Evolutionary conservation across 495 filamentous ascomycete species (phyloP), one percentile per base, ranked within the genome.

Genomic region (Xylaria grammica): DNA sequence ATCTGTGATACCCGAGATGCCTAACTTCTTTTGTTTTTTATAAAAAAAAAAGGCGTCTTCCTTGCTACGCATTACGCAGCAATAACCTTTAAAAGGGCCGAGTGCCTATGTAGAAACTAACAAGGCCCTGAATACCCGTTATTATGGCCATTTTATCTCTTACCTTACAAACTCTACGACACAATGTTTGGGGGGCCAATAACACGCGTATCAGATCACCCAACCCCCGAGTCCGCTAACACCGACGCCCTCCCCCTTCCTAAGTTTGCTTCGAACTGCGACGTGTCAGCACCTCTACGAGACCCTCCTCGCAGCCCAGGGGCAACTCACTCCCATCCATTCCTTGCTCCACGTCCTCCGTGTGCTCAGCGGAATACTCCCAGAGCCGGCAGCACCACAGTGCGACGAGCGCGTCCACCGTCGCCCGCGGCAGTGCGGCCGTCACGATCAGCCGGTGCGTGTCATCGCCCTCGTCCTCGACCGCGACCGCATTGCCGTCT

Each of bases 371-470:
- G 4, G 60, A 63, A 27, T 63, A 55, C 49, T 54, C 26, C 60
- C 60, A 63, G 3, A 63, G 19, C 48, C 60, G 60, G 32, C 60
- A 63, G 48, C 30, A 53, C 60, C 49, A 63, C 34, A 63, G n/a
- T 24, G 60, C 60, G n/a, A 54, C 60, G 4, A 63, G 60, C 9
- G 60, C 60, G 32, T 63, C 60, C 40, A 63, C 15, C 3, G 45
- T 42, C 36, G 24, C 32, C 27, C 60, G 46, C 26, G 34, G 49
- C 34, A 63, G 19, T 7, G 49, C 38, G 22, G 59, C 46, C 24
- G 59, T 62, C 42, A 62, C 46, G 7, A 62, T 36, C 2, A 62
- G 59, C 27, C 59, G 59, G 30, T 62, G 59, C 30, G 46, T 45
- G 40, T 42, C 46, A 7, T 62, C 59, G 13, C 45, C 59, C 20